A percentile compares a stretch with the other conserved stretches of the same genome.
Conservation (phyloP, 257 asterid species). For the Plantago major region DNA sequence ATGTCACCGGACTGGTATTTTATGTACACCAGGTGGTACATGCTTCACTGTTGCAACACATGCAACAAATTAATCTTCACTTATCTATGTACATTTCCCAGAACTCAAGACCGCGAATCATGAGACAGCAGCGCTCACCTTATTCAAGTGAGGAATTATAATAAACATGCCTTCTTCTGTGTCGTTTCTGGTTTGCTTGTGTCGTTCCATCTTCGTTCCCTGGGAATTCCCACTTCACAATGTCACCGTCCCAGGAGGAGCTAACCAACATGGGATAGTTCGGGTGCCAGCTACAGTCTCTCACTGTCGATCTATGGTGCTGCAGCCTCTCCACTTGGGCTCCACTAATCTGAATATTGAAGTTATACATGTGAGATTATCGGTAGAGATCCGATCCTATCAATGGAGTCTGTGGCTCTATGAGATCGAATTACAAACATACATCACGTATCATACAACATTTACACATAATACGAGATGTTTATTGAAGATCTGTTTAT, state of each 20-base stretch:
- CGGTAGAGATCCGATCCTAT: neutral
- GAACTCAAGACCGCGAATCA: neutral
- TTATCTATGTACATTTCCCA: neutral
- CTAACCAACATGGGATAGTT: conserved; percentile 70
- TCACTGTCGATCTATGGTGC: conserved; percentile 61
- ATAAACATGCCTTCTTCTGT: conserved; percentile 26
- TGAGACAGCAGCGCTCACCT: conserved; percentile 2
- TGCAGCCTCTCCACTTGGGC: conserved; percentile 57
- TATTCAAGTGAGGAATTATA: no score
- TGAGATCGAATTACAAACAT: neutral
- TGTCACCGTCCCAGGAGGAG: conserved; percentile 87
- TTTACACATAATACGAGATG: no score
- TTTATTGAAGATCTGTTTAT: no score
- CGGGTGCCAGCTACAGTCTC: conserved; percentile 94
- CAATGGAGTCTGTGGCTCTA: neutral
- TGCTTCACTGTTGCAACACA: neutral
- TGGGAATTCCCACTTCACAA: conserved; percentile 73
- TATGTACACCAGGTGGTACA: neutral
- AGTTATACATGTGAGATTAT: neutral
- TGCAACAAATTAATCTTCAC: neutral
- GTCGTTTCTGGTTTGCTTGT: conserved; percentile 26
- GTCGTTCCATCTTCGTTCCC: conserved; percentile 37
- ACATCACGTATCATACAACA: neutral
- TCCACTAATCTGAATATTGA: conserved; percentile 50
- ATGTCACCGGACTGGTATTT: neutral